Evolutionary conservation across 2,329 filamentous ascomycete genomes (phyloP), one percentile per base, ranked within the genome.

Genomic region (Fusarium miscanthi): DNA sequence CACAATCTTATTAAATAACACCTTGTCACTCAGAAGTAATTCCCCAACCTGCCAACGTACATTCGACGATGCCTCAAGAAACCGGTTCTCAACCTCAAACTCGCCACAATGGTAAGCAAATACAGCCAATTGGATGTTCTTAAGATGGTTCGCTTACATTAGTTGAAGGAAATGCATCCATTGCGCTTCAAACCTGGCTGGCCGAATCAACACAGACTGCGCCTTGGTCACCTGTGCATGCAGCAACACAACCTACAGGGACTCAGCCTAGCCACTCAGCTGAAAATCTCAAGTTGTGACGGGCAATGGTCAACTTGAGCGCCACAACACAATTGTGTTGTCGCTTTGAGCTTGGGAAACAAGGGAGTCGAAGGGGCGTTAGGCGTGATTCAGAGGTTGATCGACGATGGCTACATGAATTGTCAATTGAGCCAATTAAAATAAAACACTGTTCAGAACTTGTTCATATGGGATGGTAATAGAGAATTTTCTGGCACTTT

Each of bases 51-150:
- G n/a, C n/a, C n/a, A n/a, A n/a, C 8, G 8, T 14, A 13, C 4
- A 7, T 56, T 17, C 30, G 19, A 23, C 4, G 10, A 54, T 59
- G 46, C 37, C 57, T 9, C 8, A 27, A 27, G n/a, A 54, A 35
- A 35, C 27, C 10, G 4, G 11, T 10, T 13, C 41, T 16, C 40
- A 33, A 8, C 16, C 9, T 23, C n/a, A 41, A 46, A 17, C 21
- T 7, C 25, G 9, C 25, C 19, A 14, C 5, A 23, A n/a, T 5
- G 42, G 63, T 63, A 25, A 27, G 60, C 2, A 2, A 43, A 5
- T 8, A 3, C 6, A 17, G 1, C 10, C 17, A 14, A n/a, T 17
- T 8, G 7, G 1, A 7, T 7, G 1, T 11, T 6, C 8, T 1
- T 25, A 17, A n/a, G 21, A 1, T 7, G 0, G 5, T n/a, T 23